Evolutionary conservation across 1,284 basidiomycete species (phyloP).

Genomic region (Vanrija sp.): DNA sequence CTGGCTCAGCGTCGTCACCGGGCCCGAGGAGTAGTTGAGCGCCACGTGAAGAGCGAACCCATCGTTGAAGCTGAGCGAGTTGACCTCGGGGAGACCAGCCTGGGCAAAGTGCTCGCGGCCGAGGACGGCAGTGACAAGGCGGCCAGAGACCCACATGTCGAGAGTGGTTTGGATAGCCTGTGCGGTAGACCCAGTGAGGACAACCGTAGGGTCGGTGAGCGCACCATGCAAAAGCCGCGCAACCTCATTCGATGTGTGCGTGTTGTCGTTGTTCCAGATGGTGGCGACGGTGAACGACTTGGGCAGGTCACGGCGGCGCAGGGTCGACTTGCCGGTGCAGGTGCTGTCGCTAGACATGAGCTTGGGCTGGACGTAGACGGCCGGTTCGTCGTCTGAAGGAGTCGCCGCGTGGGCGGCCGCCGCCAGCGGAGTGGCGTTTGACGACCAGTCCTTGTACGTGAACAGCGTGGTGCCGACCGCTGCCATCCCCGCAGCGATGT

Average conservation of each 20-base stretch:
- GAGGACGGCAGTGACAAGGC: constrained; percentile 3
- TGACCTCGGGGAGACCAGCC: neutral
- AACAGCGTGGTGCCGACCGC: constrained; percentile 5
- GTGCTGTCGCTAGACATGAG: neutral
- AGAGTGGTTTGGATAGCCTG: neutral
- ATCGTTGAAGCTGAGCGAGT: constrained; percentile 2
- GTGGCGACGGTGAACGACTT: neutral
- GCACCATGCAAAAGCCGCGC: neutral
- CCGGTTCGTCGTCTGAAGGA: neutral
- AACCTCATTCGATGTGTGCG: neutral
- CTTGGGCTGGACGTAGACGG: constrained; percentile 2
- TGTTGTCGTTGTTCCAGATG: constrained; percentile 1
- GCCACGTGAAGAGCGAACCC: constrained; percentile 1
- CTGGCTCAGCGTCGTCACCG: neutral
- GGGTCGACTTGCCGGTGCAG: neutral
- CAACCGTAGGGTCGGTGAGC: neutral
- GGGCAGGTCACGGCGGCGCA: neutral
- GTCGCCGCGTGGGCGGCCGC: neutral
- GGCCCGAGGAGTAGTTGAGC: neutral
- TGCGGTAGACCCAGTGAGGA: neutral
- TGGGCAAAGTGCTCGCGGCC: constrained; percentile 2
- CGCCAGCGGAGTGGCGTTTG: neutral
- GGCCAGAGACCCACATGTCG: constrained; percentile 4
- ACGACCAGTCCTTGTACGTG: constrained; percentile 6
- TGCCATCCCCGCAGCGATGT: neutral